A percentile compares a stretch with the other conserved stretches of the same genome.
phyloP scores from a whole-genome alignment of 306 rosid genomes.

The Rosa lucieae region DNA sequence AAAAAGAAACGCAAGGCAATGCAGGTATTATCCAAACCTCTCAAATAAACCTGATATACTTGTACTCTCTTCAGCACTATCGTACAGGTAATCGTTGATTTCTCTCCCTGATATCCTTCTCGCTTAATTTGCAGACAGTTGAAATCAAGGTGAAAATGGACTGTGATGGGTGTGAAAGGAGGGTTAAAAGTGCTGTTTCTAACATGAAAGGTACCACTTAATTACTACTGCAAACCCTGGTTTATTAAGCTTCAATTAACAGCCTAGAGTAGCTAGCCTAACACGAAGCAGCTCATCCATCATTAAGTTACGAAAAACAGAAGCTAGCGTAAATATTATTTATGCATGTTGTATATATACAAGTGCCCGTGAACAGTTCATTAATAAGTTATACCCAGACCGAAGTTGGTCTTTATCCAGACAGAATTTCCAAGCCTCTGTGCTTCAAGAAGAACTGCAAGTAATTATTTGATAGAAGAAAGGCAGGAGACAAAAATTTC shows the following conservation, averaged over 20 bases:
- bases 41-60: not conserved
- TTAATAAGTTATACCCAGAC: not conserved
- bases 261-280: not conserved
- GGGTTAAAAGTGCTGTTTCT: conserved; percentile 62
- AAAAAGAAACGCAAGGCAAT: conserved; percentile 68
- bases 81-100: not conserved
- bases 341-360: not conserved
- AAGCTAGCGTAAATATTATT: not conserved
- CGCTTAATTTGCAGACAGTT: conserved; percentile 53
- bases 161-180: conserved; percentile 97
- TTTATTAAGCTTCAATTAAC: not conserved
- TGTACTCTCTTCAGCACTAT: not conserved
- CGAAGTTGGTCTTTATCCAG: not conserved
- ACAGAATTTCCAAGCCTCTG: not conserved
- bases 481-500: not conserved
- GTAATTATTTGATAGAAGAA: not conserved
- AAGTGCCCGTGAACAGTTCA: not conserved
- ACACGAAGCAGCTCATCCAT: not conserved
- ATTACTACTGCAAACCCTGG: not conserved
- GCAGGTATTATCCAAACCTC: conserved; percentile 55
- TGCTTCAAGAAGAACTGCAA: not conserved
- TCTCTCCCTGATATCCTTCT: not conserved
- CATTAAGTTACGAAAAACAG: not conserved
- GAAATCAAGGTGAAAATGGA: conserved; percentile 98
- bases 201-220: conserved; percentile 53